phyloP scores from a whole-genome alignment of 2,329 filamentous ascomycete species.

The Penicillium sp. region DNA sequence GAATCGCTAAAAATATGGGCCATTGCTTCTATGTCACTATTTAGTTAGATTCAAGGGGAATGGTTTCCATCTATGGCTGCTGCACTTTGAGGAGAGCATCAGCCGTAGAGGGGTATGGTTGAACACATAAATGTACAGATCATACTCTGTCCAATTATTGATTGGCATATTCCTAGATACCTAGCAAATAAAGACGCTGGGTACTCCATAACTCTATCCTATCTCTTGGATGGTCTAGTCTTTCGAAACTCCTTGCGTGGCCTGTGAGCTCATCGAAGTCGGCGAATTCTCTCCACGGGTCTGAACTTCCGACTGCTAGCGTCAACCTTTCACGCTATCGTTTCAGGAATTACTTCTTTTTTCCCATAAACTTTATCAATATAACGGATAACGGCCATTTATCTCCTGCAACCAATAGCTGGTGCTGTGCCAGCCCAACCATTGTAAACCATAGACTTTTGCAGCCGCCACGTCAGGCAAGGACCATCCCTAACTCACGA shows the following conservation, averaged over 20 bases:
- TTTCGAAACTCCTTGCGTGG: neutral
- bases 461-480: slow-evolving; percentile 11
- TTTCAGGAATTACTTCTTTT: neutral
- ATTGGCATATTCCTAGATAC: neutral
- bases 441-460: slow-evolving; percentile 2
- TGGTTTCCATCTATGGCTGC: no score
- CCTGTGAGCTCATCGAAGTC: neutral
- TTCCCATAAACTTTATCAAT: neutral
- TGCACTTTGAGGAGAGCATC: neutral
- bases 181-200: neutral
- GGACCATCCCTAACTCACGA: slow-evolving; percentile 4
- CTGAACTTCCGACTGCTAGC: slow-evolving; percentile 1
- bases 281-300: neutral
- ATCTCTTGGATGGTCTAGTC: neutral
- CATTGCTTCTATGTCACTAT: no score
- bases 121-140: neutral
- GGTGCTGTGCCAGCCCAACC: neutral
- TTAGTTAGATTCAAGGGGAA: no score
- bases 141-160: neutral
- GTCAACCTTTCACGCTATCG: slow-evolving; percentile 6
- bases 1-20: no score
- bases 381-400: neutral
- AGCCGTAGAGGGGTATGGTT: neutral
- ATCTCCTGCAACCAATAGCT: slow-evolving; percentile 1
- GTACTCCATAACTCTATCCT: neutral